Evolutionary conservation across 768 basidiomycete species (phyloP).

Genomic region (Amyloporia xantha): DNA sequence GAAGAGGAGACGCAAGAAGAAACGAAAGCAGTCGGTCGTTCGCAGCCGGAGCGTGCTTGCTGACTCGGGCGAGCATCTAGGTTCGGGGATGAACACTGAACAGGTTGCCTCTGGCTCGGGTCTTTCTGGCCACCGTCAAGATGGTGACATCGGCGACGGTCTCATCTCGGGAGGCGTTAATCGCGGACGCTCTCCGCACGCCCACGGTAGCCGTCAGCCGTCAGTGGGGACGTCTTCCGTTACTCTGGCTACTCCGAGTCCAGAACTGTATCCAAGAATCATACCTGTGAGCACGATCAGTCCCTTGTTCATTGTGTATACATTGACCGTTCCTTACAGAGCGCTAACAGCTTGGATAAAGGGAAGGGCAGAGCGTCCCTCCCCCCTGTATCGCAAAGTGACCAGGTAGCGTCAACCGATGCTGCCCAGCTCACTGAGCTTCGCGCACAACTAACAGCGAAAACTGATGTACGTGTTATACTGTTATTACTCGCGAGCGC

Average conservation of each 20-base stretch:
- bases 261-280: background rate
- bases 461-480: constrained; percentile 6
- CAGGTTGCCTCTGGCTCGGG: constrained; percentile 2
- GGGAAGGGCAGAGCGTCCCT: constrained; percentile 11
- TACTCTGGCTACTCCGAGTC: background rate
- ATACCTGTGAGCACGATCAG: background rate
- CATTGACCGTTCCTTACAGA: background rate
- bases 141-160: background rate
- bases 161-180: background rate
- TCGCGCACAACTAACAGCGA: constrained; percentile 6
- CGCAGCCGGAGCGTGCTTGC: background rate
- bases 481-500: no score
- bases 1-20: constrained; percentile 23
- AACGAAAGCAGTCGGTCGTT: constrained; percentile 20
- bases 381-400: no score
- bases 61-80: background rate
- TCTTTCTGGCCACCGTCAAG: constrained; percentile 4
- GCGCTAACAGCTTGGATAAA: constrained; percentile 3
- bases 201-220: background rate
- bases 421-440: constrained; percentile 5
- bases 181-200: background rate
- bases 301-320: background rate
- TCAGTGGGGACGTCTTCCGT: constrained; percentile 3
- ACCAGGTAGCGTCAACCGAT: background rate
- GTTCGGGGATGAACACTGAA: no score